Base-by-base conservation (phyloP, 345 rosid species). In the Draba incana region DNA sequence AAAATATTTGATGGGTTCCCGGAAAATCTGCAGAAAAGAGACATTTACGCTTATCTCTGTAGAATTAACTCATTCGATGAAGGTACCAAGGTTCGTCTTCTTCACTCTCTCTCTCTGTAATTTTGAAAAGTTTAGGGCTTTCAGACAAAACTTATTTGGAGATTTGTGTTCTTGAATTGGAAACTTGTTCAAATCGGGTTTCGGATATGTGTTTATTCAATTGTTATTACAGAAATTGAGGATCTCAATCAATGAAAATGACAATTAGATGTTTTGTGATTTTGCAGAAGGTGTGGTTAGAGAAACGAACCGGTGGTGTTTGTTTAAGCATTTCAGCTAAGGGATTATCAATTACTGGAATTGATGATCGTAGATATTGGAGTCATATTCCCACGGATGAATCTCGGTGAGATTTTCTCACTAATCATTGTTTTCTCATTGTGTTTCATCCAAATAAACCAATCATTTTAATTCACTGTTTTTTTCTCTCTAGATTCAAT, bases 301-400 rank as follows among this genome's bases (percentile, higher is more conserved):
- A 88, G 72, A 90, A 87, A 83, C 73, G 73, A 44, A 81, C 78
- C 10, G 85, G 89, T 37, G 88, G 86, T 56, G 82, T 85, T 42
- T 93, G 92, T 69, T 47, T 93, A 71, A 65, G 83, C 14, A 81
- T 88, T 39, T 87, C 87, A 68, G 77, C 92, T 13, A 88, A 81
- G 71, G 97, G 92, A n/a, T 78, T 93, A 63, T 77, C 79, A 0
- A 83, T 93, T 42, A 93, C 97, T 0, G 94, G 97, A 38, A 84
- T 90, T 27, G 98, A 90, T 81, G 98, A 93, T 77, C 82, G 98
- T 30, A 79, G 98, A 78, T 90, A 93, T 16, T 93, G 98, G 98
- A 93, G 80, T 73, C 84, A 83, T 77, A 75, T 93, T 41, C 87
- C 88, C 3, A 81, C 89, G 0, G 96, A 84, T 53, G 98, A 93